These are phyloP conservation scores for Chlorella sp. DNA, from an alignment of 139 green algal species.

Conservation along the genomic window DNA sequence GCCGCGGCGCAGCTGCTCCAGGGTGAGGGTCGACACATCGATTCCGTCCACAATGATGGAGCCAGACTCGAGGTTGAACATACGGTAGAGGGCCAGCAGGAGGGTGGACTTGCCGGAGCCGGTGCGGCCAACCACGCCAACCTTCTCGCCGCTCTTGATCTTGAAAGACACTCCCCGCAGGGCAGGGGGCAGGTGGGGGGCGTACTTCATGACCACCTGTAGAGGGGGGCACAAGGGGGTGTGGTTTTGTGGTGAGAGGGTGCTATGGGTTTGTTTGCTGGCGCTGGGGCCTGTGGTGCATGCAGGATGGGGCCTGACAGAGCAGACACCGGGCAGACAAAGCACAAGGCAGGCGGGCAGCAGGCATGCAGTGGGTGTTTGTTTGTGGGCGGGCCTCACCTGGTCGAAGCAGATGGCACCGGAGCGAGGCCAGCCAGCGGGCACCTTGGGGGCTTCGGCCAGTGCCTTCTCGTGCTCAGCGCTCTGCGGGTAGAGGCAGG, in stretches of 20 bases:
- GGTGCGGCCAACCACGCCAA: conserved; percentile 60
- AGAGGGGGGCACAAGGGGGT: no score
- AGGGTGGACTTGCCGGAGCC: conserved; percentile 72
- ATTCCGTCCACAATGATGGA: conserved; percentile 88
- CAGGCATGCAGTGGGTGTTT: no score
- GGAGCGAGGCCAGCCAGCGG: conserved; percentile 49
- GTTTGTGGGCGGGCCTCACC: no score
- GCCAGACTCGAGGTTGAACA: conserved; percentile 79
- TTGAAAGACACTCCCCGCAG: conserved; percentile 82
- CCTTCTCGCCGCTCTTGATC: conserved; percentile 47
- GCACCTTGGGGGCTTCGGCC: conserved; percentile 14
- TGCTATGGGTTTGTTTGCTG: no score
- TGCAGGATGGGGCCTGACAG: no score
- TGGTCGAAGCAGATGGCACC: conserved; percentile 63
- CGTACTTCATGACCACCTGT: conserved; percentile 87
- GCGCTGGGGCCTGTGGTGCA: no score
- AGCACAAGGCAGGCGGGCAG: no score
- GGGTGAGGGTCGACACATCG: conserved; percentile 82
- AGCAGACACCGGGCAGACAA: no score
- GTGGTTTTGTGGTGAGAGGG: no score
- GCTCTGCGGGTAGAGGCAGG: not conserved
- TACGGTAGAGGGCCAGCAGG: conserved; percentile 71
- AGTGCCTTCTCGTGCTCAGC: not conserved
- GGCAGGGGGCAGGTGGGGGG: conserved; percentile 84
- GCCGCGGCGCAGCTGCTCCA: conserved; percentile 67